phyloP scores from a whole-genome alignment of 176 grass and related monocot species.

The Cenchrus americanus region DNA sequence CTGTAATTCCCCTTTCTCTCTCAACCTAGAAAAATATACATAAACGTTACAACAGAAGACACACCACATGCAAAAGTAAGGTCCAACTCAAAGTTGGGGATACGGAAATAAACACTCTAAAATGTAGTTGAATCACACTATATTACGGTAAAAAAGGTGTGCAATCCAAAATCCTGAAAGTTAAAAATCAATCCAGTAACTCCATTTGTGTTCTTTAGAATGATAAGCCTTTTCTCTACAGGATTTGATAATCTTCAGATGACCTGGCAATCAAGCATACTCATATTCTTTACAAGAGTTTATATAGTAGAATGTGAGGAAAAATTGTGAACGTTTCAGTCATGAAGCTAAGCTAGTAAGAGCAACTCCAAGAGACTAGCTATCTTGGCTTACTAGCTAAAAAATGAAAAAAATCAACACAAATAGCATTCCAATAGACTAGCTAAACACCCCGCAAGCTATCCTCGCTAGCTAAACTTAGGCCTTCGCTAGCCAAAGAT shows the following conservation, averaged over 20 bases:
- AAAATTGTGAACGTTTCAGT: no score
- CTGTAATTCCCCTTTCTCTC: slow-evolving; percentile 93
- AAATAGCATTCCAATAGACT: no score
- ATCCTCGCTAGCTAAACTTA: no score
- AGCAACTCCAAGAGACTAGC: no score
- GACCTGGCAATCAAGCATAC: neutral
- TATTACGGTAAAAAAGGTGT: neutral
- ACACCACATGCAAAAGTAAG: neutral
- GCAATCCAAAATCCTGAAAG: neutral
- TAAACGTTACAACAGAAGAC: no score
- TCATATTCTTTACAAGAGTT: neutral
- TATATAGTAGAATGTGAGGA: neutral
- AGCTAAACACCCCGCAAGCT: no score
- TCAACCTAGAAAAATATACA: slow-evolving; percentile 52
- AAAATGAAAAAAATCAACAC: no score
- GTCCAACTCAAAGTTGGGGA: neutral
- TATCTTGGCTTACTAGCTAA: no score
- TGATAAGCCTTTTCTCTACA: neutral
- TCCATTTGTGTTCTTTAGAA: neutral
- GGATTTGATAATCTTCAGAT: neutral
- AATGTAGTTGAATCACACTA: slow-evolving; percentile 10
- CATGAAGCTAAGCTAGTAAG: neutral
- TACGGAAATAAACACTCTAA: neutral
- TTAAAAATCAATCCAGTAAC: slow-evolving; percentile 12
- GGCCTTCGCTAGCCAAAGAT: no score